phyloP scores from a whole-genome alignment of 2,329 filamentous ascomycete genomes.

The Nemania abortiva region DNA sequence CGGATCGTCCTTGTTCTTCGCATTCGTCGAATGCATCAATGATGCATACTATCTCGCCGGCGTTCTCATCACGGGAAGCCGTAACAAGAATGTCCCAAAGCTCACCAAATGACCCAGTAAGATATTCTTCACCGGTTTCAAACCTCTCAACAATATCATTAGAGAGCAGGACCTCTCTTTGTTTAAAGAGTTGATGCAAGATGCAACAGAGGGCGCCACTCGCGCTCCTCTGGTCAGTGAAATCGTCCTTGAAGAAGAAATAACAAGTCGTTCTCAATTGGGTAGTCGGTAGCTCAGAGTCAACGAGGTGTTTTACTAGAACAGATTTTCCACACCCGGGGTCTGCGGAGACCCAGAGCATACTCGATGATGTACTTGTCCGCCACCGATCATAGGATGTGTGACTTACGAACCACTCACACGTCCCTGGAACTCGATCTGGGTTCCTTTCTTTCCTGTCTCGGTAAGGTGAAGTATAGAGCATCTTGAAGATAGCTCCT shows the following conservation, averaged over 20 bases:
- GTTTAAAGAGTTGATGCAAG: conserved; percentile 54
- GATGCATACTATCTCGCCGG: conserved; percentile 28
- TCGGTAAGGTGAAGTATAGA: conserved; percentile 11
- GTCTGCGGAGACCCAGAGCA: conserved; percentile 45
- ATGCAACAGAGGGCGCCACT: conserved; percentile 26
- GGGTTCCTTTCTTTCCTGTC: conserved; percentile 21
- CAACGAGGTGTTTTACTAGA: conserved; percentile 53
- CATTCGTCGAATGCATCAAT: conserved; percentile 31
- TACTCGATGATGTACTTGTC: conserved; percentile 25
- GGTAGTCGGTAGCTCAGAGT: conserved; percentile 44
- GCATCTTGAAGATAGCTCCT: conserved; percentile 8
- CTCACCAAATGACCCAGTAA: conserved; percentile 42
- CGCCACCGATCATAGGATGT: conserved; percentile 1
- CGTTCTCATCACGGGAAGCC: neutral
- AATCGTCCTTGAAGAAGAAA: conserved; percentile 61
- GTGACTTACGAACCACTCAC: conserved; percentile 19
- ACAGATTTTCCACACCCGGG: conserved; percentile 61
- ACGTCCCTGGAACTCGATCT: conserved; percentile 9
- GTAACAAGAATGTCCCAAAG: conserved; percentile 39
- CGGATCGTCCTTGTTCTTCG: neutral
- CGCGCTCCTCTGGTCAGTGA: conserved; percentile 47
- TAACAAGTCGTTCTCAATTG: conserved; percentile 50
- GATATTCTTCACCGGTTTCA: conserved; percentile 33
- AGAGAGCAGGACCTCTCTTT: conserved; percentile 44
- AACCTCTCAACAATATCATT: conserved; percentile 40